Base-by-base conservation (phyloP, 2,329 filamentous ascomycete genomes). In the Aspergillus pseudoterreus region DNA sequence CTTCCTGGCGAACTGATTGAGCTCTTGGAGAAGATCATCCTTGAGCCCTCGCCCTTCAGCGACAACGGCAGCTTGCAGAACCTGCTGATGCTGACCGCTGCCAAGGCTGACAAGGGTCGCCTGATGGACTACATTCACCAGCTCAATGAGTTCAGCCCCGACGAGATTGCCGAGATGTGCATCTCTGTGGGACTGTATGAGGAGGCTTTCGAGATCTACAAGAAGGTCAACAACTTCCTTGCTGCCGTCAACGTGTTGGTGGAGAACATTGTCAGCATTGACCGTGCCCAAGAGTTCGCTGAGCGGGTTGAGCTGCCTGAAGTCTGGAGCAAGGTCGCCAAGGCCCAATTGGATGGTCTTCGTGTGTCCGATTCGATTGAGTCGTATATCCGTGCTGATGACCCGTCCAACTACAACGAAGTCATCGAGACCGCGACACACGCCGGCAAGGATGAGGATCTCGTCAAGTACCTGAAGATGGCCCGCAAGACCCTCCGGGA, bases 11-110 rank as follows among this genome's bases (percentile, higher is more conserved):
- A 99, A 77, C 82, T 99, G 47, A 97, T 99, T 64, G 95, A 99
- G 72, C 83, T 99, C 35, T 82, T 99, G 15, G 95, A 99, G 80
- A 99, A 97, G 84, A 99, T 99, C 61, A 92, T 99, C 30, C 79
- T 99, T n/a, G 94, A 99, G 78, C 95, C 94, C n/a, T 95, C 92
- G 4, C 90, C 90, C 4, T 99, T 99, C 80, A 96, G 90, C 64
- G 95, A 99, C 75, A 99, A 99, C 73, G 84, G 90, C 66, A 96
- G 90, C 70, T 80, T 99, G 52, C 95, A 99, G 75, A 99, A 99
- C 73, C 76, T 99, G 54, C 83, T 99, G 55, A 90, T 99, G 79
- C 86, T 97, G 65, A 99, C 94, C 22, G 94, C 95, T 42, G 91
- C 91, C 62, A 96, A 96, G 78, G 92, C 94, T 11, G 95, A 99